Evolutionary conservation across 495 filamentous ascomycete genomes (phyloP).

Genomic region (Tuber melanosporum): DNA sequence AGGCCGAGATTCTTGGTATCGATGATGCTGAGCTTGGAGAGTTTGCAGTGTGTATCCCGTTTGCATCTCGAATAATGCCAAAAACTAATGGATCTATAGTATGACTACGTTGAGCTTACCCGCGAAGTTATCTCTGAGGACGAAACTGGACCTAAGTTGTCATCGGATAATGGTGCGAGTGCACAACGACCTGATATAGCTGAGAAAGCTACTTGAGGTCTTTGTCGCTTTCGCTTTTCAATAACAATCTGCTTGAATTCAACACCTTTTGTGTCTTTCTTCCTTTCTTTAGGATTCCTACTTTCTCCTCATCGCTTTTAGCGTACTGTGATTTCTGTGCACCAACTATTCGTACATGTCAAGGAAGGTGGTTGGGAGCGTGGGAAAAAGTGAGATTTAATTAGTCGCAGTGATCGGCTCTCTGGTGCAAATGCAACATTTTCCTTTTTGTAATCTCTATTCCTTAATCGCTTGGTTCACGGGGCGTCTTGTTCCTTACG

Average conservation of each 20-base stretch:
- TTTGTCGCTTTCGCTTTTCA: not conserved
- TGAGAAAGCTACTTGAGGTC: not conserved
- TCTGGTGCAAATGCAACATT: not conserved
- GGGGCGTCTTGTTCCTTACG: not conserved
- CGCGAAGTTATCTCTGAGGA: conserved; percentile 70
- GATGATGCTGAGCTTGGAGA: conserved; percentile 96
- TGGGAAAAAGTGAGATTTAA: not conserved
- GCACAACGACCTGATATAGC: not conserved
- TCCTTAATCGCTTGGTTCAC: not conserved
- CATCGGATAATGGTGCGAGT: conserved; percentile 21
- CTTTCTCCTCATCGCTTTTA: not conserved
- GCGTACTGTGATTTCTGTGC: not conserved
- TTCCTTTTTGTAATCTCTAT: not conserved
- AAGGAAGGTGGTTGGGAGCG: not conserved
- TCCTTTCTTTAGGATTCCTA: not conserved
- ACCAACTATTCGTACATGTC: not conserved
- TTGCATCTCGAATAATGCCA: not conserved
- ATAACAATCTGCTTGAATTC: not conserved
- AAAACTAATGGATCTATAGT: conserved; percentile 43
- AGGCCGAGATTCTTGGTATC: conserved; percentile 84
- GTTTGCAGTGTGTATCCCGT: conserved; percentile 55
- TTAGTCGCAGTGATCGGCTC: not conserved
- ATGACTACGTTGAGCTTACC: conserved; percentile 91
- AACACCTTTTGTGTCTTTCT: not conserved
- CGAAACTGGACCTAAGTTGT: conserved; percentile 41